Evolutionary conservation across 441 rosid genomes (phyloP).

Genomic region (Bocquillonia castaneifolia): DNA sequence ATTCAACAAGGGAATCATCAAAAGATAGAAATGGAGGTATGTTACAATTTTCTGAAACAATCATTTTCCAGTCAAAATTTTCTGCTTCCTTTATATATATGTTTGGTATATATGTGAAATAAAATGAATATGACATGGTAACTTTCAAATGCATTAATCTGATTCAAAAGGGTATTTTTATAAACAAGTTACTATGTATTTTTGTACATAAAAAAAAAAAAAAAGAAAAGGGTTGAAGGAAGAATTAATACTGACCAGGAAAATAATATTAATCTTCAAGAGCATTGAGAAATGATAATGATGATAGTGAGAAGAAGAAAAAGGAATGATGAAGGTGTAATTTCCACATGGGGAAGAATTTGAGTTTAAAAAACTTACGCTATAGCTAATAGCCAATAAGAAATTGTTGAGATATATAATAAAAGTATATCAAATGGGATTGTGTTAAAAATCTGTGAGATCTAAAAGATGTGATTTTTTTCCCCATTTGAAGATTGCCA

Average conservation of each 20-base stretch:
- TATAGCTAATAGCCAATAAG: slow-evolving; percentile 7
- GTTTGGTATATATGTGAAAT: slow-evolving; percentile 3
- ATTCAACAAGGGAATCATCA: neutral
- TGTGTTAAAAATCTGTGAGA: slow-evolving; percentile 27
- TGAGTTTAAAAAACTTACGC: neutral
- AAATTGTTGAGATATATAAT: slow-evolving; percentile 15
- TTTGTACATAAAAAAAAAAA: neutral
- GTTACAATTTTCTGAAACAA: no score
- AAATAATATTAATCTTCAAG: neutral
- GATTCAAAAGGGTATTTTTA: no score
- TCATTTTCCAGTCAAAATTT: slow-evolving; percentile 17
- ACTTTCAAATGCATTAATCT: slow-evolving; percentile 21
- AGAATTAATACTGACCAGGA: neutral
- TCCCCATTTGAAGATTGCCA: slow-evolving; percentile 19
- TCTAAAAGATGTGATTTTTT: slow-evolving; percentile 27
- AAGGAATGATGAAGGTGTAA: neutral
- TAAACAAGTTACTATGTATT: no score
- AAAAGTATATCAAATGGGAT: slow-evolving; percentile 24
- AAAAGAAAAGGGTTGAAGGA: neutral
- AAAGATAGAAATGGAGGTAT: neutral
- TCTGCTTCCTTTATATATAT: no score
- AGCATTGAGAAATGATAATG: neutral
- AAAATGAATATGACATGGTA: slow-evolving; percentile 18
- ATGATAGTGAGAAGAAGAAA: neutral
- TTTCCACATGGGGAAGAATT: neutral